Evolutionary conservation across 202 grass and related monocot genomes (phyloP), one percentile per base, ranked within the genome.

Genomic region (Hordeum pubiflorum): DNA sequence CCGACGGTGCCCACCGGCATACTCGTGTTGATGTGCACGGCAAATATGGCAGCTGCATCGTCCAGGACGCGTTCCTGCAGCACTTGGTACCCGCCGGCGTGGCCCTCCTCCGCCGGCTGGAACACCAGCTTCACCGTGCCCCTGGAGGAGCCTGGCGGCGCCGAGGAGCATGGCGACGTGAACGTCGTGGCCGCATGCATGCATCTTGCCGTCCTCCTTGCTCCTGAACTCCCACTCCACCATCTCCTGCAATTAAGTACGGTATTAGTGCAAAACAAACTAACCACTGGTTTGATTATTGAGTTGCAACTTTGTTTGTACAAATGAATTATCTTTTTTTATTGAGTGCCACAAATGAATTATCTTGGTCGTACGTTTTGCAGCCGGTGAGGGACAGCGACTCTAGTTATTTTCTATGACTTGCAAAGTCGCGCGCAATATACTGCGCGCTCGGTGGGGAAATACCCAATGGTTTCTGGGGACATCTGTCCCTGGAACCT

Each of bases 71-170:
- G 83, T 27, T 79, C 58, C 79, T 86, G 40, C 52, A 89, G 39
- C 56, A 89, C 52, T 23, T 89, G 83, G 79, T 86, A 83, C 13
- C 74, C 87, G 20, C 87, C 87, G 15, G 65, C 87, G 24, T 81
- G 61, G 60, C 79, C 58, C 81, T 90, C 79, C 58, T 90, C 88
- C 59, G 59, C 88, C 63, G 88, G 88, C 60, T 90, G 88, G 29
- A 90, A 90, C 36, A 86, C 60, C 18, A 90, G 83, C 79, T 90
- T 90, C 29, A 90, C 88, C 24, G 79, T 86, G 15, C 88, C 88
- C 88, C 86, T 57, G 55, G 21, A 58, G 20, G 3, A 58, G 20
- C 55, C 22, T 58, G 20, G 55, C 55, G 21, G 55, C 55, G 9
- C 55, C 55, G 1, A 58, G 55, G n/a, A 58, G 20, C 55, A 58